Evolutionary conservation across 164 flowering plant species (phyloP).

Genomic region (Saururus chinensis): DNA sequence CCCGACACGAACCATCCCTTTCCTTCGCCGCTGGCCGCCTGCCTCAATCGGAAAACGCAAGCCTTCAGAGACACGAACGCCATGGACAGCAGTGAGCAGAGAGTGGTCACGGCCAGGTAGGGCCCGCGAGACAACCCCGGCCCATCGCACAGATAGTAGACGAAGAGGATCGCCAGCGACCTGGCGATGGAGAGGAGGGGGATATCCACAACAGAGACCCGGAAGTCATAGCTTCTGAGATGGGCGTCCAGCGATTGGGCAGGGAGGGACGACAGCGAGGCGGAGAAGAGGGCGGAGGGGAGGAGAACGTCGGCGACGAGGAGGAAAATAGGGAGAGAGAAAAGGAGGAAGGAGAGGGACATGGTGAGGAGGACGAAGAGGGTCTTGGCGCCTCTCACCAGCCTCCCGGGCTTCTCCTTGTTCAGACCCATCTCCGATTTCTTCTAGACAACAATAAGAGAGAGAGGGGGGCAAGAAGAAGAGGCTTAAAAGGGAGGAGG

Average conservation of each 20-base stretch:
- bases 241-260: conserved; percentile 31
- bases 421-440: conserved; percentile 34
- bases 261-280: conserved; percentile 32
- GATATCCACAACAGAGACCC: conserved; percentile 69
- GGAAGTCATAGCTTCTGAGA: conserved; percentile 53
- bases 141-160: conserved; percentile 80
- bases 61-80: conserved; percentile 64
- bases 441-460: background rate
- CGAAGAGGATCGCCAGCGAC: conserved; percentile 62
- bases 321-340: conserved; percentile 74
- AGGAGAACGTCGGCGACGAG: conserved; percentile 56
- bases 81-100: conserved; percentile 55
- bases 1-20: conserved; percentile 1
- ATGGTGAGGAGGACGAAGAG: conserved; percentile 60
- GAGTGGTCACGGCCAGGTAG: conserved; percentile 54
- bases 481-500: background rate
- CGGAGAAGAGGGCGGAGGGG: conserved; percentile 66
- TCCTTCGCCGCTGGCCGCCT: conserved; percentile 2
- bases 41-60: conserved; percentile 28
- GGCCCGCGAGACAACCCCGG: conserved; percentile 70
- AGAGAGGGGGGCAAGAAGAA: background rate
- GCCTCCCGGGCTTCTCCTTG: conserved; percentile 37
- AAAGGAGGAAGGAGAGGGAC: conserved; percentile 55
- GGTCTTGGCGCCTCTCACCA: conserved; percentile 53
- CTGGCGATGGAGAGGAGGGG: conserved; percentile 69